phyloP scores from a whole-genome alignment of 768 basidiomycete genomes.

The Macrolepiota fuliginosa region DNA sequence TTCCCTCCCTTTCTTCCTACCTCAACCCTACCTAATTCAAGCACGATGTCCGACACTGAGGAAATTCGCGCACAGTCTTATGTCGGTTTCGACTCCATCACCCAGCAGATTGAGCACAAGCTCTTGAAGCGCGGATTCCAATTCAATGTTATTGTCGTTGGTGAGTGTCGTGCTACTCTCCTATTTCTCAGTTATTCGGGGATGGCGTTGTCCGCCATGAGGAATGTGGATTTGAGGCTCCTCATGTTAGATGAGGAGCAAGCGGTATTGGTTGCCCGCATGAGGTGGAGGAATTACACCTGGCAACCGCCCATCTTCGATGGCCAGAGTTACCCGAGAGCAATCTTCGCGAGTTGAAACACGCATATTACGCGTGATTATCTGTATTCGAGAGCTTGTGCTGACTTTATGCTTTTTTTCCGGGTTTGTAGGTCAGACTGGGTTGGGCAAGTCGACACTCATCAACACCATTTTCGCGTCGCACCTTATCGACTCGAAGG shows the following conservation, averaged over 20 bases:
- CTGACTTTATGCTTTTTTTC: not conserved
- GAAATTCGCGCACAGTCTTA: slow-evolving; percentile 92
- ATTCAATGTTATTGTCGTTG: slow-evolving; percentile 97
- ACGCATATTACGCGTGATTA: not conserved
- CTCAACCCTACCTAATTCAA: not conserved
- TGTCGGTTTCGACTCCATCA: slow-evolving; percentile 98
- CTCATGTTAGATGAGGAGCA: no score
- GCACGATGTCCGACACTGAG: slow-evolving; percentile 29
- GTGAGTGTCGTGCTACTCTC: slow-evolving; percentile 44
- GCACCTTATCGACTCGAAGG: slow-evolving; percentile 97
- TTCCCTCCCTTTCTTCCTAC: not conserved
- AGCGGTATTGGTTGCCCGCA: not conserved
- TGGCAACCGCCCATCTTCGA: not conserved
- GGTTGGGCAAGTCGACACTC: slow-evolving; percentile 96
- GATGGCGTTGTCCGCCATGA: not conserved
- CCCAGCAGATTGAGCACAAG: slow-evolving; percentile 98
- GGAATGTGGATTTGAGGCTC: not conserved
- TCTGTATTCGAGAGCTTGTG: not conserved
- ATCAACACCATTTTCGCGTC: slow-evolving; percentile 99
- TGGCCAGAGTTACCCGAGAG: not conserved
- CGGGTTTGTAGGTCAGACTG: slow-evolving; percentile 79
- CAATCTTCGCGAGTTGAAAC: not conserved
- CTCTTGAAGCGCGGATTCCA: slow-evolving; percentile 98
- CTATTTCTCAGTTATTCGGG: not conserved
- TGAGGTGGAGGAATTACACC: not conserved